Evolutionary conservation across 78 protist species (phyloP).

Genomic region (Pigoraptor vietnamica): DNA sequence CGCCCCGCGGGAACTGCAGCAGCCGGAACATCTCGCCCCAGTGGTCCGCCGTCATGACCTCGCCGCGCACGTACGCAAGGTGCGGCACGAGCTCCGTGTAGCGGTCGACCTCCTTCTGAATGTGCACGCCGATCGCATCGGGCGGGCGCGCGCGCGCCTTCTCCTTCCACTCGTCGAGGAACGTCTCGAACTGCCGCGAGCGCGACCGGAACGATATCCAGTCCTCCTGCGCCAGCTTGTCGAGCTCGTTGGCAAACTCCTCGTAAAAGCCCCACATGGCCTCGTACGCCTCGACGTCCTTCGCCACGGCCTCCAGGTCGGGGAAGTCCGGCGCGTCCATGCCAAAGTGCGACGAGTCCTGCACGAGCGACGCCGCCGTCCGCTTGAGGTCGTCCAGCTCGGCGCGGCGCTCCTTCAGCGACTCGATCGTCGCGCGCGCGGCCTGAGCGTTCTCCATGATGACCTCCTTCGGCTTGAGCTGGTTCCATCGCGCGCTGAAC

Average conservation of each 20-base stretch:
- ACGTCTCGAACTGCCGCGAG: conserved; percentile 51
- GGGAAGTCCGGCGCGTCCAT: conserved; percentile 6
- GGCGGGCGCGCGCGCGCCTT: not conserved
- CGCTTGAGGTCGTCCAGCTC: conserved; percentile 27
- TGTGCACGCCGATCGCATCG: conserved; percentile 13
- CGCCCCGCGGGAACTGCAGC: conserved; percentile 21
- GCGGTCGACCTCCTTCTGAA: not conserved
- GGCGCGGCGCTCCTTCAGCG: conserved; percentile 9
- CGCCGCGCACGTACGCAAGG: conserved; percentile 62
- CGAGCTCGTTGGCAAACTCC: conserved; percentile 33
- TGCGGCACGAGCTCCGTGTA: conserved; percentile 4
- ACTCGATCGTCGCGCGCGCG: not conserved
- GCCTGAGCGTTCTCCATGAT: not conserved
- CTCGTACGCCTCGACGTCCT: conserved; percentile 1
- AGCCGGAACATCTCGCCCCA: conserved; percentile 59
- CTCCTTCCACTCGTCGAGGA: conserved; percentile 36
- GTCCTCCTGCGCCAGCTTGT: conserved; percentile 13
- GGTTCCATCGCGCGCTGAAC: conserved; percentile 36
- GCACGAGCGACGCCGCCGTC: not conserved
- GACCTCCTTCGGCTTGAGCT: conserved; percentile 34
- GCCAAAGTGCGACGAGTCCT: conserved; percentile 34
- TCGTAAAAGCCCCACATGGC: conserved; percentile 23
- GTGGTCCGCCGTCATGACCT: conserved; percentile 67
- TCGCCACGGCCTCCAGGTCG: not conserved
- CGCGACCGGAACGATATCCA: conserved; percentile 72